These are phyloP conservation scores for Verticillium nubilum DNA, from an alignment of 2,329 filamentous ascomycete species.

Conservation along the genomic window DNA sequence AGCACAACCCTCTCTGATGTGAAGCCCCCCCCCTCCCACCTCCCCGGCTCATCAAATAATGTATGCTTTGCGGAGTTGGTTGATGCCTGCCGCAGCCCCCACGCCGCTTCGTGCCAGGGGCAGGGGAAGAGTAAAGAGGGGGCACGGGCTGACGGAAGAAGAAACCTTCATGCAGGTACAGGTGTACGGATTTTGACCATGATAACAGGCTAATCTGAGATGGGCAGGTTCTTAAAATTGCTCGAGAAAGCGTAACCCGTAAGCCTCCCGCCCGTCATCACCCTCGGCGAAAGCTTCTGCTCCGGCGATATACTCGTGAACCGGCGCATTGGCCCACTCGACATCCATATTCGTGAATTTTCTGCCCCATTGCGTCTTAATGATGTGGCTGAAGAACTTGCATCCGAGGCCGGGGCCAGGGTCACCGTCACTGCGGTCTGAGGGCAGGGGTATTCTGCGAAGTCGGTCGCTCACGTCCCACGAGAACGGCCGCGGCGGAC, in stretches of 20 bases:
- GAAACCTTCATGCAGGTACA: background rate
- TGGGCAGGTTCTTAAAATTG: too few species aligned
- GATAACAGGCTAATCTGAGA: too few species aligned
- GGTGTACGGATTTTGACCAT: background rate
- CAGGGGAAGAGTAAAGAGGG: background rate
- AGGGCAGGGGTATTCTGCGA: background rate
- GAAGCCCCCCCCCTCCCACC: background rate
- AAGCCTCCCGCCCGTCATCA: background rate
- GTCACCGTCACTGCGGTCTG: background rate
- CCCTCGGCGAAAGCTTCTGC: background rate
- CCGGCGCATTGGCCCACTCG: background rate
- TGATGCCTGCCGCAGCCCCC: too few species aligned
- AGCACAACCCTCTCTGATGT: too few species aligned
- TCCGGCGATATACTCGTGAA: background rate
- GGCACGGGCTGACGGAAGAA: background rate
- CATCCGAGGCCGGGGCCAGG: background rate
- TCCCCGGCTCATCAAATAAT: background rate
- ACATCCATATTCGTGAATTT: background rate
- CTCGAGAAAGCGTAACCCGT: background rate
- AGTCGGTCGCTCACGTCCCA: background rate
- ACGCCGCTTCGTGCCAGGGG: too few species aligned
- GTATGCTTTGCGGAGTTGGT: too few species aligned
- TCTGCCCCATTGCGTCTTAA: background rate
- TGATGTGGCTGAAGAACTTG: background rate
- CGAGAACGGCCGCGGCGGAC: background rate